phyloP scores from a whole-genome alignment of 768 basidiomycete species.

The Pleurotus tuoliensis region DNA sequence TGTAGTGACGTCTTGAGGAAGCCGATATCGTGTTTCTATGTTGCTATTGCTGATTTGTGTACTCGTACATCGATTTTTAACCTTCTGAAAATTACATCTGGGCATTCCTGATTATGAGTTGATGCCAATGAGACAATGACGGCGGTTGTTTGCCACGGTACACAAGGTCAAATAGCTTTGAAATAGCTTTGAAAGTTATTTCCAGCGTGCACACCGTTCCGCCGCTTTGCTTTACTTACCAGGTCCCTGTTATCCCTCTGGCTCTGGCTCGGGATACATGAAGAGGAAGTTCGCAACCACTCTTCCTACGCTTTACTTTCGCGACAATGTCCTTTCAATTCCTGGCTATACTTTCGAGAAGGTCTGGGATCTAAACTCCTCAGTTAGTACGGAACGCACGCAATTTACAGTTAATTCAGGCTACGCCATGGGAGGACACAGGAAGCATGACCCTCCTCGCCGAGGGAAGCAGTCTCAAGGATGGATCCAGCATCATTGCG shows the following conservation, averaged over 20 bases:
- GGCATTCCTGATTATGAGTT: neutral
- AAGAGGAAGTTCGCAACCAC: conserved; percentile 53
- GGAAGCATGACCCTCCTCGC: conserved; percentile 68
- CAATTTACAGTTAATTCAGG: conserved; percentile 30
- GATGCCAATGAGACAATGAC: conserved; percentile 9
- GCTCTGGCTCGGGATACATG: conserved; percentile 27
- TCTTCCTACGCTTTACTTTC: conserved; percentile 56
- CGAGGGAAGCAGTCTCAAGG: conserved; percentile 67
- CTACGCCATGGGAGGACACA: conserved; percentile 65
- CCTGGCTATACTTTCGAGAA: conserved; percentile 73
- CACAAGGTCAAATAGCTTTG: neutral
- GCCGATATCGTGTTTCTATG: neutral
- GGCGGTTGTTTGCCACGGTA: conserved; percentile 10
- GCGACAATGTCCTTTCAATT: conserved; percentile 55
- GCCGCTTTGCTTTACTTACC: no score
- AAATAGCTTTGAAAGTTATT: neutral
- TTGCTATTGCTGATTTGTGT: conserved; percentile 15
- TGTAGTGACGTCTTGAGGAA: conserved; percentile 43
- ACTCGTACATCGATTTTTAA: conserved; percentile 14
- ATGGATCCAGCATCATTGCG: conserved; percentile 62
- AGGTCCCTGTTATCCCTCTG: no score
- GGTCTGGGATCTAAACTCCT: conserved; percentile 28
- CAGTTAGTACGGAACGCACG: neutral
- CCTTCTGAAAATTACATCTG: neutral
- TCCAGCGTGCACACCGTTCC: no score